Evolutionary conservation across 129 eudicot species (phyloP).

Genomic region (Chrysanthemum lavandulifolium): DNA sequence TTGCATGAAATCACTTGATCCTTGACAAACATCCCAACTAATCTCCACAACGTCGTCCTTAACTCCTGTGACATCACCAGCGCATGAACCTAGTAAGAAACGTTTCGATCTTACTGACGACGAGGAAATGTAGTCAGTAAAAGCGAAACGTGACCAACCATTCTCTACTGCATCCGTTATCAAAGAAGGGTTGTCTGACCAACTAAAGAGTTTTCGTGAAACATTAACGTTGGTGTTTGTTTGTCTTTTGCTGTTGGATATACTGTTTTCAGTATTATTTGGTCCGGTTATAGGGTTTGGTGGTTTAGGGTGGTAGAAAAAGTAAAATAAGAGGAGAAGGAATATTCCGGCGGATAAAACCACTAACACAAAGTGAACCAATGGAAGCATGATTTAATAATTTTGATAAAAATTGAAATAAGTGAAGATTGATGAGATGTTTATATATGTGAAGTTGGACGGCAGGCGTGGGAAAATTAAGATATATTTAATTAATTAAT

Average conservation of each 20-base stretch:
- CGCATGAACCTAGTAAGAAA: slow-evolving; percentile 45
- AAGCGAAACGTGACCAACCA: slow-evolving; percentile 90
- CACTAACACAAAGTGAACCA: slow-evolving; percentile 35
- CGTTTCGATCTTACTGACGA: slow-evolving; percentile 48
- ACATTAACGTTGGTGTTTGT: slow-evolving; percentile 33
- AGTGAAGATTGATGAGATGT: slow-evolving; percentile 11
- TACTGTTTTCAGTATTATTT: not conserved
- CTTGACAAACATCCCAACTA: slow-evolving; percentile 77
- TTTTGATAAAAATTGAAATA: slow-evolving; percentile 9
- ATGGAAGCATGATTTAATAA: slow-evolving; percentile 26
- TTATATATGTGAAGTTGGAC: slow-evolving; percentile 36
- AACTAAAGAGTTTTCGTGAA: slow-evolving; percentile 45
- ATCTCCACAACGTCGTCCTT: slow-evolving; percentile 40
- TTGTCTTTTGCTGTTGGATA: slow-evolving; percentile 10
- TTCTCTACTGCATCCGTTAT: slow-evolving; percentile 84
- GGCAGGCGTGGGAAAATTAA: slow-evolving; percentile 14
- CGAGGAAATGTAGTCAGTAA: slow-evolving; percentile 42
- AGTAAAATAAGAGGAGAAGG: slow-evolving; percentile 26
- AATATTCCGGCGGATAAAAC: slow-evolving; percentile 32
- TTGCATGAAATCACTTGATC: slow-evolving; percentile 89
- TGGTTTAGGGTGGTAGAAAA: slow-evolving; percentile 25
- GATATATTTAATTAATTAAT: slow-evolving; percentile 21
- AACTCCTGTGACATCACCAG: slow-evolving; percentile 19
- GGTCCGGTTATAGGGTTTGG: slow-evolving; percentile 13
- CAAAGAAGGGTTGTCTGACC: slow-evolving; percentile 83